Evolutionary conservation across 768 basidiomycete genomes (phyloP), one percentile per base, ranked within the genome.

Genomic region (Serendipita sp.): DNA sequence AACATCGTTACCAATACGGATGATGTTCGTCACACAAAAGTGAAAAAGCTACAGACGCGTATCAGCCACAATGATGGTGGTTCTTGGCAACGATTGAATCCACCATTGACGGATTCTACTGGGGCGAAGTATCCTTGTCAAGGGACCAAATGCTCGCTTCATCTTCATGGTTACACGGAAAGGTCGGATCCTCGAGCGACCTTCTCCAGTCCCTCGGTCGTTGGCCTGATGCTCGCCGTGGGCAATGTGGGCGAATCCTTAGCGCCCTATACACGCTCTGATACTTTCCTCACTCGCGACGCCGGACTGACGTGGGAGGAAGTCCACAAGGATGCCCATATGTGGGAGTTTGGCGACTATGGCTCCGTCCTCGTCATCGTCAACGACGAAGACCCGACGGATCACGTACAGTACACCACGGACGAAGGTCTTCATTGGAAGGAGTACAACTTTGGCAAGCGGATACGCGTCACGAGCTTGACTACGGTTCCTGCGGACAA

Each of bases 51-150:
- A 20, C 88, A 90, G 74, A 86, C 84, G 3, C 75, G 85, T 61
- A 97, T 99, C 66, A 97, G 93, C 1, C 94, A 98, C 71, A 99
- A 99, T 67, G 96, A 99, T 72, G 96, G 94, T 62, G 85, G 91
- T 24, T 83, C 81, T 0, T 98, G 96, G 95, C 90, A 86, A 69
- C 78, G 84, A 0, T 72, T 99, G 60, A 75, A 72, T 3, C 90
- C 94, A 0, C 95, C 96, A 0, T 66, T 71, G 16, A 42, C 68
- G 14, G 96, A 99, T 73, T 90, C 92, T 0, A 79, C 82, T 2
- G 88, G 88, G 0, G 79, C 77, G 61, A 61, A 71, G 16, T 99
- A 95, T 70, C 72, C 76, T 3, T 98, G 96, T 69, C 71, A 78
- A 11, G 77, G 72, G 3, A 83, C 84, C 4, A 79, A 78, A 63